Base-by-base conservation (phyloP, 208 protist species). In the Plasmodiophora brassicae region DNA sequence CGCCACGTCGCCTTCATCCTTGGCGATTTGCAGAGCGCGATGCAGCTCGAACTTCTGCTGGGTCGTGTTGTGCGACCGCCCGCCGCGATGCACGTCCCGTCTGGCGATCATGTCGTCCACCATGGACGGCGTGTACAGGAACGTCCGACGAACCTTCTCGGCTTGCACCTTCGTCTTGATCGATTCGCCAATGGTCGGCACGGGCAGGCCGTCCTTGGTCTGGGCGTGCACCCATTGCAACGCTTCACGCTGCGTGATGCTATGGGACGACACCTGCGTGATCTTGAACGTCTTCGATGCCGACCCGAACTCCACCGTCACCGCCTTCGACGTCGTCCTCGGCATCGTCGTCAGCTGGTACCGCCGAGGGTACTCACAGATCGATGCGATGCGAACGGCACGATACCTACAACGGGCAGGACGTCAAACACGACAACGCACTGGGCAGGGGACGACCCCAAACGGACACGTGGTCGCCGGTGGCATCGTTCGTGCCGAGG, bases 261-360 rank as follows among this genome's bases (percentile, higher is more conserved):
- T 32, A 78, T 78, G 65, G n/a, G 5, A 44, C 41, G 65, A 78
- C 20, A 78, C 65, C n/a, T 78, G 65, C 5, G 65, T 78, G 65
- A 78, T 78, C 65, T 78, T 78, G 65, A 78, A 78, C 32, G 65
- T 78, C 5, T 32, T 5, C n/a, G 32, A n/a, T 38, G 65, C 32
- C 20, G 65, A n/a, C 65, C 65, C 65, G 65, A 78, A 78, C 41
- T n/a, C 65, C 5, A 78, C 65, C n/a, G 32, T n/a, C 65, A 78
- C 32, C 32, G 65, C 65, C 41, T 78, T 78, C 14, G 65, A 78
- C 65, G 65, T 78, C 41, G 32, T 38, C n/a, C n/a, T 5, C n/a
- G n/a, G n/a, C n/a, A n/a, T n/a, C 5, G 14, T 78, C 32, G 32
- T 38, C 32, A 5, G 20, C 5, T 14, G 10, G 65, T 78, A 78